Evolutionary conservation across 2,329 filamentous ascomycete genomes (phyloP).

Genomic region (Polychaeton citri): DNA sequence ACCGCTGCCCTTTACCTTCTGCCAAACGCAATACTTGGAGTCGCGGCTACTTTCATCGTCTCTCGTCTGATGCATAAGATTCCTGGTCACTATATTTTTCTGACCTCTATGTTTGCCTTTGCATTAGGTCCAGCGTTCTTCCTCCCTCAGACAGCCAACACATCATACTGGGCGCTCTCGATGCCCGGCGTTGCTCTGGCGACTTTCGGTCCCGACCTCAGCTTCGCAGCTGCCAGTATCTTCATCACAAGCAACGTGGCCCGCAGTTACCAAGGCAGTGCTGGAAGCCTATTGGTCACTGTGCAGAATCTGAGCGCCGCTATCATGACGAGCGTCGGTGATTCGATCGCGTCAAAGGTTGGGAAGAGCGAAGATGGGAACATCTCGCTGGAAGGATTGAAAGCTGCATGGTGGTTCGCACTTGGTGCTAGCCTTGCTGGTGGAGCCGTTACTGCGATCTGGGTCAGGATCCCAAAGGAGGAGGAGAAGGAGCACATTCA

Average conservation of each 20-base stretch:
- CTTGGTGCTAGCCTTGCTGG: conserved; percentile 11
- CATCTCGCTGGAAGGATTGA: conserved; percentile 14
- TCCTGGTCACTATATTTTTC: conserved; percentile 34
- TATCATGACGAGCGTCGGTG: conserved; percentile 23
- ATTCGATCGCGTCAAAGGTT: conserved; percentile 15
- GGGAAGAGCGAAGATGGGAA: conserved; percentile 11
- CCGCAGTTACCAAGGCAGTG: conserved; percentile 33
- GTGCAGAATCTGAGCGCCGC: conserved; percentile 34
- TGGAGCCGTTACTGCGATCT: conserved; percentile 11
- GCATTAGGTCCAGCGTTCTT: conserved; percentile 28
- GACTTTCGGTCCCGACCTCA: conserved; percentile 35
- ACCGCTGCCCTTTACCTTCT: conserved; percentile 32
- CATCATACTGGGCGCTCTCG: conserved; percentile 33
- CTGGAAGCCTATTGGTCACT: conserved; percentile 33
- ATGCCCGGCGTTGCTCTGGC: conserved; percentile 32
- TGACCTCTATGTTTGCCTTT: conserved; percentile 27
- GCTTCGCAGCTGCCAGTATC: conserved; percentile 35
- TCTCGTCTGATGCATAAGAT: conserved; percentile 32
- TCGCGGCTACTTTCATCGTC: conserved; percentile 34
- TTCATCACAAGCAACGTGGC: conserved; percentile 36
- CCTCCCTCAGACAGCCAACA: conserved; percentile 26
- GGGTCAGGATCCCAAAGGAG: conserved; percentile 18
- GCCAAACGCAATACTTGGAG: conserved; percentile 32
- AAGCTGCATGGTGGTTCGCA: conserved; percentile 18
- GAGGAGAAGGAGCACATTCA: conserved; percentile 19